Conservation (phyloP, 1,139 yeast species). For the Eremothecium sinecaudum region DNA sequence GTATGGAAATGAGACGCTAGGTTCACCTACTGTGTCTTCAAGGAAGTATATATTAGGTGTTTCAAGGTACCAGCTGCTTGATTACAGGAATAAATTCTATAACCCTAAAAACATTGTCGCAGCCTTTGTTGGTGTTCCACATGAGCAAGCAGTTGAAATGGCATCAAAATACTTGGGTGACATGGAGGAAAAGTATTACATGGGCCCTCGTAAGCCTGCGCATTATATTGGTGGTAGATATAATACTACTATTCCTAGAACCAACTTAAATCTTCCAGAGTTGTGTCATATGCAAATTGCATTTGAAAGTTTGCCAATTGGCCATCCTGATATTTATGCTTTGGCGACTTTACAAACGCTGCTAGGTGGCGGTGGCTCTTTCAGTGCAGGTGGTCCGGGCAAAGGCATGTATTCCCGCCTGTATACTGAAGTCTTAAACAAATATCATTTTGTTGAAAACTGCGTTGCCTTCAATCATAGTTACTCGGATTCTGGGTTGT, state of each 20-base stretch:
- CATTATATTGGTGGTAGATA: constrained; percentile 72
- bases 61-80: constrained; percentile 42
- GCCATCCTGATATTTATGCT: constrained; percentile 82
- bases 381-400: constrained; percentile 99
- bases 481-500: constrained; percentile 81
- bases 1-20: constrained; percentile 61
- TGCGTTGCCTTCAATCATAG: constrained; percentile 86
- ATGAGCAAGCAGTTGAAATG: constrained; percentile 56
- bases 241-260: constrained; percentile 60
- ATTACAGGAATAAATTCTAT: constrained; percentile 60
- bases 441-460: constrained; percentile 83
- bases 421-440: constrained; percentile 83
- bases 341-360: constrained; percentile 83
- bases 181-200: constrained; percentile 36
- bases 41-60: constrained; percentile 53
- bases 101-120: constrained; percentile 78
- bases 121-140: constrained; percentile 81
- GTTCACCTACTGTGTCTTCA: constrained; percentile 81
- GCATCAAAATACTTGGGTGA: constrained; percentile 58
- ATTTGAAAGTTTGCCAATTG: constrained; percentile 78
- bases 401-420: constrained; percentile 96
- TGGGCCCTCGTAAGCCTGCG: constrained; percentile 37
- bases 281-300: constrained; percentile 81
- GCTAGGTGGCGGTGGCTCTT: constrained; percentile 97
- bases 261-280: constrained; percentile 67